Base-by-base conservation (phyloP, 306 rosid species). In the Phaseolus lunatus region DNA sequence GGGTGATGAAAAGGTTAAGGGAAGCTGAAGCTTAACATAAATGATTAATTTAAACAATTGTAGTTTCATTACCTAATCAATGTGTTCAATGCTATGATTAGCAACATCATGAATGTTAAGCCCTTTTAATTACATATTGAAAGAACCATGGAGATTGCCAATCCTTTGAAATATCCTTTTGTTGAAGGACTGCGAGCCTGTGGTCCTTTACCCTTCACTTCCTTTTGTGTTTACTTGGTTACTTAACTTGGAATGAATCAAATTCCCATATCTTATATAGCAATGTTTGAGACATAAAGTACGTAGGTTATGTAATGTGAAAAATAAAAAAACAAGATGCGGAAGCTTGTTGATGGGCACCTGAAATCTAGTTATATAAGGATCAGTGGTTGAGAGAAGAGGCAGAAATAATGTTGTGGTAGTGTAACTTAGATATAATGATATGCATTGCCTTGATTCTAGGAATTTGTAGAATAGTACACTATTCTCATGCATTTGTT, bases 371-470 rank as follows among this genome's bases (percentile, higher is more conserved):
- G 70, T 77, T 62, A 50, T 72, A 8, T 61, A 50, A 39, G 49
- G 78, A 29, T 70, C 53, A 12, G n/a, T 48, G 65, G 45, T 7
- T 26, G 72, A 62, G 50, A 48, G 37, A 63, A 23, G 59, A 41
- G 50, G 22, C 56, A 52, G 49, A 44, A 39, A 56, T 73, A 41
- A 50, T 74, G 29, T 56, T 19, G n/a, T 59, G n/a, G 35, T 45
- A 5, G 26, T 73, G 26, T 49, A 79, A 47, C 56, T 68, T 43
- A 10, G 48, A 43, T 52, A 52, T 52, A 19, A 9, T 29, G 31
- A 74, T 22, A 79, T 75, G 44, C 69, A 56, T 41, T 79, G 31
- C 70, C 39, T 68, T 37, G 75, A 53, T 62, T 83, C 29, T 49
- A 47, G 22, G 75, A 57, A 23, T 68, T 20, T 49, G 67, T 68